Base-by-base conservation (phyloP, 2,329 filamentous ascomycete genomes). In the Claviceps sorghi region DNA sequence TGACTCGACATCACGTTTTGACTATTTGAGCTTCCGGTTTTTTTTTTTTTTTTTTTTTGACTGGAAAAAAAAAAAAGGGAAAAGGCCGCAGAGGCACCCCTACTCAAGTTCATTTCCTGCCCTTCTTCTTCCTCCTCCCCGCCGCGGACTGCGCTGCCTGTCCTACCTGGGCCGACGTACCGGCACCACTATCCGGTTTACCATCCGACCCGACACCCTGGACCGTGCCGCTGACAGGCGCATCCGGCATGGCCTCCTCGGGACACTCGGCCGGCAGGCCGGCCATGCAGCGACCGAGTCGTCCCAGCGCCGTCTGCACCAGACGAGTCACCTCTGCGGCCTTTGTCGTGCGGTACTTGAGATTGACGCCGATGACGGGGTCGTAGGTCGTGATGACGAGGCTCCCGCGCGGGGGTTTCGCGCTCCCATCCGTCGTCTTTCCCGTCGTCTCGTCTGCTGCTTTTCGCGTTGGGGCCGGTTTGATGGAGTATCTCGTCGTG, bases 281-380 rank as follows among this genome's bases (percentile, higher is more conserved):
- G 15, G 78, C 79, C 74, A 86, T 83, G 53, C 75, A 78, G 52
- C 82, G 76, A n/a, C 84, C 88, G 58, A 96, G 68, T 53, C 79
- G 77, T 0, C 88, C 89, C 56, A 98, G 68, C 44, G 83, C 80
- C 50, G 81, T 79, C 55, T 64, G 59, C 53, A 98, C 79, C 61
- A 98, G 70, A 30, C 93, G 76, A 26, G 85, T 84, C 10, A 98
- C 89, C 70, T 97, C 91, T 21, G 88, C 87, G 21, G 86, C 88
- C 69, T 95, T 95, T 64, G 84, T 84, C 38, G 93, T 98, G 65
- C 80, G 78, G 74, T 96, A 97, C 71, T 96, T 95, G 57, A 98
- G 77, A 55, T 84, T 84, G 53, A 84, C 83, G 62, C 93, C 93
- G 52, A 83, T 85, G 43, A 72, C 73, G 0, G 93, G 86, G 66